Conservation (phyloP, 1,139 yeast genomes). For the Debaryomyces coudertii region DNA sequence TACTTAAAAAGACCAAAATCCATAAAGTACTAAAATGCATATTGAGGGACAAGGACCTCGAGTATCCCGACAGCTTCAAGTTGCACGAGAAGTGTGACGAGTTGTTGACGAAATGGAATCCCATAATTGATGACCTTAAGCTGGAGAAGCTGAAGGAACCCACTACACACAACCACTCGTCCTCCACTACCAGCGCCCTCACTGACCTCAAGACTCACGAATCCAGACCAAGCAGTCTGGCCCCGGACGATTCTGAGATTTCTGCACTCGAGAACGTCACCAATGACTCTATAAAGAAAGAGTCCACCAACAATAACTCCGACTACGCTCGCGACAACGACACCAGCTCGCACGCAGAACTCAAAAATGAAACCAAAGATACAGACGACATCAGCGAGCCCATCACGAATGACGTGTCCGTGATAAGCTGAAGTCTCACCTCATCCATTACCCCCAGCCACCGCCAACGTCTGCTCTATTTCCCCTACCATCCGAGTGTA, state of each 20-base stretch:
- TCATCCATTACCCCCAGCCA: neutral
- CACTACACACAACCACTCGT: neutral
- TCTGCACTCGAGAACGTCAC: conserved; percentile 22
- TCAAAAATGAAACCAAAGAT: neutral
- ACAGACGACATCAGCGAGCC: conserved; percentile 3
- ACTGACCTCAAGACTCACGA: conserved; percentile 15
- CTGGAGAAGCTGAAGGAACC: conserved; percentile 29
- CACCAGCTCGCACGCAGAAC: neutral
- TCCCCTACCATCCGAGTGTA: neutral
- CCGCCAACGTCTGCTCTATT: neutral
- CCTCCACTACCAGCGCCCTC: neutral
- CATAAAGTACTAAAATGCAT: conserved; percentile 59
- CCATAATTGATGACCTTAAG: conserved; percentile 39
- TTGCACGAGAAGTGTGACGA: conserved; percentile 51
- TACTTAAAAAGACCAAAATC: conserved; percentile 53
- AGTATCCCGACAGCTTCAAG: conserved; percentile 49
- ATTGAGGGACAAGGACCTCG: conserved; percentile 43
- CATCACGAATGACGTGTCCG: conserved; percentile 6
- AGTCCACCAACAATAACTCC: neutral
- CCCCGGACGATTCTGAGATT: conserved; percentile 38
- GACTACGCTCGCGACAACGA: neutral
- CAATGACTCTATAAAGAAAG: conserved; percentile 7
- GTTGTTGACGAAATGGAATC: conserved; percentile 48
- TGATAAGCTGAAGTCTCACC: neutral
- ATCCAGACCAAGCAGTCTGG: conserved; percentile 13